These are phyloP conservation scores for Gracilaria caudata DNA, from an alignment of 23 red algal species.

Conservation along the genomic window DNA sequence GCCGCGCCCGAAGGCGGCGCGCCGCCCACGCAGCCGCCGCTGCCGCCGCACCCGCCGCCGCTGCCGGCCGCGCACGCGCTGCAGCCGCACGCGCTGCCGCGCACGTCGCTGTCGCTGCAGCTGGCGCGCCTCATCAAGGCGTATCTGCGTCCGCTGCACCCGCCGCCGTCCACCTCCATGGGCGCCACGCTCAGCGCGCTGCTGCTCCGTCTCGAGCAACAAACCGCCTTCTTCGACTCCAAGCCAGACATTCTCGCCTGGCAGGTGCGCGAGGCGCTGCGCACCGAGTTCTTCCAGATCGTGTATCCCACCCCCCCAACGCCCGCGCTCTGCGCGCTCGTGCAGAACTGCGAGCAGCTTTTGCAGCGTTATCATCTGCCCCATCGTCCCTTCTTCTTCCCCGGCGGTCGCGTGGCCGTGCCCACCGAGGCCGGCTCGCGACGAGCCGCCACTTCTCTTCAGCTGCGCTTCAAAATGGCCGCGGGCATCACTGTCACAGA, in stretches of 20 bases:
- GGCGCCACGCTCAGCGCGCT: slow-evolving; percentile 48
- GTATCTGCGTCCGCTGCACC: slow-evolving; percentile 28
- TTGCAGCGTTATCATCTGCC: slow-evolving; percentile 1
- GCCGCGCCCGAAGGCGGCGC: background rate
- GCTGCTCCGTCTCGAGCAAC: slow-evolving; percentile 21
- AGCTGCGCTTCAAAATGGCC: slow-evolving; percentile 55
- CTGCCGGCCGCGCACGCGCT: slow-evolving; percentile 1
- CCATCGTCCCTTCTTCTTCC: slow-evolving; percentile 66
- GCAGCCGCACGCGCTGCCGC: slow-evolving; percentile 7
- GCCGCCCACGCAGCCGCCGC: background rate
- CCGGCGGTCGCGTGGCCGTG: slow-evolving; percentile 58
- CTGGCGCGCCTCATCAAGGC: slow-evolving; percentile 28
- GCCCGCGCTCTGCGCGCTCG: slow-evolving; percentile 37
- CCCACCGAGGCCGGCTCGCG: slow-evolving; percentile 64
- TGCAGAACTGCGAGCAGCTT: slow-evolving; percentile 44
- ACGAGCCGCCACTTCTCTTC: slow-evolving; percentile 47
- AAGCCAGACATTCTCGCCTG: slow-evolving; percentile 50
- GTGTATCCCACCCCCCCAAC: slow-evolving; percentile 55
- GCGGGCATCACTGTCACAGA: slow-evolving; percentile 28
- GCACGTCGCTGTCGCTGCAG: slow-evolving; percentile 39
- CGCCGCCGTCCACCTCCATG: slow-evolving; percentile 29
- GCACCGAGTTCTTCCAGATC: slow-evolving; percentile 73
- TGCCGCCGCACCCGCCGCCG: background rate
- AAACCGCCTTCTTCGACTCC: slow-evolving; percentile 38
- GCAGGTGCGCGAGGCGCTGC: slow-evolving; percentile 49